Percentiles rank a stretch among this genome's conserved stretches.
These are phyloP conservation scores for Brassica incana DNA, from an alignment of 345 rosid species.

Conservation along the genomic window DNA sequence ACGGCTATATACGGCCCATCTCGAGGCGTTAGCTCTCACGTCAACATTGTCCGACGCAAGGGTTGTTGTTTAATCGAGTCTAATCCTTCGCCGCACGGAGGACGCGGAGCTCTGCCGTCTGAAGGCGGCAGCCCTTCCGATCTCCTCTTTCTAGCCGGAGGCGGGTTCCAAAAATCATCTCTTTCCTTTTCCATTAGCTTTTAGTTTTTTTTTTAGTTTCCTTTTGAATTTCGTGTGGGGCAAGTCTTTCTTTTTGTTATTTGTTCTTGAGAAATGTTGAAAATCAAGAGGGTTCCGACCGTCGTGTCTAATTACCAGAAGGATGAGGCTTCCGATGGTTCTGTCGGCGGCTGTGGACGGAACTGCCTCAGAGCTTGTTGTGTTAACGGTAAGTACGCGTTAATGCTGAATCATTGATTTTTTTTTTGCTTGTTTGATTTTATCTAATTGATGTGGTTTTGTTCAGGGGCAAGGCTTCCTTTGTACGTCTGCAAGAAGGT, in stretches of 20 bases:
- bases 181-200: conserved; percentile 21
- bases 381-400: conserved; percentile 56
- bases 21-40: conserved; percentile 62
- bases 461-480: conserved; percentile 79
- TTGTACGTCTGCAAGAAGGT: conserved; percentile 68
- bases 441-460: background rate
- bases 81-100: conserved; percentile 99
- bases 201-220: background rate
- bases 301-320: conserved; percentile 86
- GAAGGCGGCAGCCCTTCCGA: conserved; percentile 99
- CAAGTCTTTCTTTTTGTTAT: background rate
- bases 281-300: conserved; percentile 84
- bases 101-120: conserved; percentile 99
- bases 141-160: conserved; percentile 99
- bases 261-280: conserved; percentile 31
- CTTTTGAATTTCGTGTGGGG: background rate
- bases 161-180: conserved; percentile 47
- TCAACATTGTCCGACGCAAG: conserved; percentile 76
- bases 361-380: conserved; percentile 87
- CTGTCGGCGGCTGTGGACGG: conserved; percentile 85
- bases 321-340: conserved; percentile 63
- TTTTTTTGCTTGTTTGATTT: conserved; percentile 2
- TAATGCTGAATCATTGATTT: background rate
- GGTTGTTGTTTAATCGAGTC: conserved; percentile 75
- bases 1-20: conserved; percentile 84